Conservation (phyloP, 352 stramenopile species). For the Plasmopara muralis region DNA sequence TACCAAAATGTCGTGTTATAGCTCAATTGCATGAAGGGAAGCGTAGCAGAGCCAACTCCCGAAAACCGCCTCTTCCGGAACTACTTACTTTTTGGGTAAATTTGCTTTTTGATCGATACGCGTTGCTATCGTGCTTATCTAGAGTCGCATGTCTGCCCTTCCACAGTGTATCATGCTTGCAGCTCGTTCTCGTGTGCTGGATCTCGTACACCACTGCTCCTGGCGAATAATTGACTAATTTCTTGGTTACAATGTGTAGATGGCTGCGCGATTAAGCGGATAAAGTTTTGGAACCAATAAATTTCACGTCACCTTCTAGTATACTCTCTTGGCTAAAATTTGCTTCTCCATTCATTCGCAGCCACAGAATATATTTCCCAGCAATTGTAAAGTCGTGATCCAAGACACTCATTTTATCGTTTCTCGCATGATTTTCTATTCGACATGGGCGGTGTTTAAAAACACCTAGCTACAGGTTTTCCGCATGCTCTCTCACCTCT, state of each 20-base stretch:
- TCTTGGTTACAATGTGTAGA: not conserved
- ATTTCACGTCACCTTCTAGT: too few relatives aligned
- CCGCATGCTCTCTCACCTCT: conserved; percentile 9
- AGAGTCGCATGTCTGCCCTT: not conserved
- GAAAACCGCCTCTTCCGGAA: conserved; percentile 80
- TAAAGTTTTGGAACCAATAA: too few relatives aligned
- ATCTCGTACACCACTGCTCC: conserved; percentile 81
- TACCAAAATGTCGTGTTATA: conserved; percentile 19
- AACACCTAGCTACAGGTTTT: conserved; percentile 61
- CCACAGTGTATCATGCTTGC: conserved; percentile 66
- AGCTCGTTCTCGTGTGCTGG: conserved; percentile 76
- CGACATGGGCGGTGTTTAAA: conserved; percentile 75
- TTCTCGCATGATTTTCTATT: conserved; percentile 8
- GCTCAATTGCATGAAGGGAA: conserved; percentile 87
- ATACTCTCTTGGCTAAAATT: too few relatives aligned
- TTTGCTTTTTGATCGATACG: not conserved
- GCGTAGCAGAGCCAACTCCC: conserved; percentile 57
- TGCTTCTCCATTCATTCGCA: not conserved
- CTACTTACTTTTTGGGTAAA: conserved; percentile 80
- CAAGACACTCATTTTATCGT: conserved; percentile 3
- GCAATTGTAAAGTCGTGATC: conserved; percentile 2
- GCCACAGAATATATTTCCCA: conserved; percentile 1
- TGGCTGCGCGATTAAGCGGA: conserved; percentile 3
- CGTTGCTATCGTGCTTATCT: conserved; percentile 2
- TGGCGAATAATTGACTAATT: conserved; percentile 29